A percentile compares a stretch with the other conserved stretches of the same genome.
Conservation (phyloP, 108 stramenopile genomes). For the Skeletonema marinoi region DNA sequence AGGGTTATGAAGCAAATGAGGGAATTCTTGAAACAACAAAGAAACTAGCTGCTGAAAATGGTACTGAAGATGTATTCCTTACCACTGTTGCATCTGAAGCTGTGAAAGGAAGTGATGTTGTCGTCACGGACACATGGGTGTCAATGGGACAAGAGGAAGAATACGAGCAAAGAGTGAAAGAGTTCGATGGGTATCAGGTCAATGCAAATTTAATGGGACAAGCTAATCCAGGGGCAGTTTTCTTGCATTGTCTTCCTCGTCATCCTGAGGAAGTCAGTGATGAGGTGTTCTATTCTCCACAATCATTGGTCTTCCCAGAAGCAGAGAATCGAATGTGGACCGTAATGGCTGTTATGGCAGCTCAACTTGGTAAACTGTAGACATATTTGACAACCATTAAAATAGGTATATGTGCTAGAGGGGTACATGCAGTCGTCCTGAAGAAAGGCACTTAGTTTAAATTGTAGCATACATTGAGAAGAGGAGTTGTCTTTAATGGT, state of each 20-base stretch:
- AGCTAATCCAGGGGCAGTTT: slow-evolving; percentile 86
- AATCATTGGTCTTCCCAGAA: slow-evolving; percentile 92
- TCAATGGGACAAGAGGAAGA: slow-evolving; percentile 98
- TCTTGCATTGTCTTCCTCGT: slow-evolving; percentile 97
- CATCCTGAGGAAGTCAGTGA: slow-evolving; percentile 96
- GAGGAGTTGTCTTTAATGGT: too few relatives aligned
- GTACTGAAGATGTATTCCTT: slow-evolving; percentile 52
- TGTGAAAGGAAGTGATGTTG: slow-evolving; percentile 88
- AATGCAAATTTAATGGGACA: slow-evolving; percentile 83
- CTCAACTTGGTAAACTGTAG: slow-evolving; percentile 77
- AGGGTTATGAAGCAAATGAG: slow-evolving; percentile 87
- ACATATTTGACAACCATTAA: too few relatives aligned
- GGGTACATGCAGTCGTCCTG: too few relatives aligned
- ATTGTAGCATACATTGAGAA: too few relatives aligned
- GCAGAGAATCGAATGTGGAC: slow-evolving; percentile 99
- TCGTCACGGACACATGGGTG: slow-evolving; percentile 98
- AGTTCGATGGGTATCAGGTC: slow-evolving; percentile 95
- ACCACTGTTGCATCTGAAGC: slow-evolving; percentile 86
- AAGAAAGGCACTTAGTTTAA: too few relatives aligned
- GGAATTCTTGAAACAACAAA: slow-evolving; percentile 65
- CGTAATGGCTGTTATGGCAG: slow-evolving; percentile 98
- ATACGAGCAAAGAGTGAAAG: slow-evolving; percentile 81
- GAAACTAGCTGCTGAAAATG: slow-evolving; percentile 64
- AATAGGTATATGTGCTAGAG: too few relatives aligned
- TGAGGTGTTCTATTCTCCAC: slow-evolving; percentile 93